These are phyloP conservation scores for Alternaria postmessia DNA, from an alignment of 2,329 filamentous ascomycete genomes.

Conservation along the genomic window DNA sequence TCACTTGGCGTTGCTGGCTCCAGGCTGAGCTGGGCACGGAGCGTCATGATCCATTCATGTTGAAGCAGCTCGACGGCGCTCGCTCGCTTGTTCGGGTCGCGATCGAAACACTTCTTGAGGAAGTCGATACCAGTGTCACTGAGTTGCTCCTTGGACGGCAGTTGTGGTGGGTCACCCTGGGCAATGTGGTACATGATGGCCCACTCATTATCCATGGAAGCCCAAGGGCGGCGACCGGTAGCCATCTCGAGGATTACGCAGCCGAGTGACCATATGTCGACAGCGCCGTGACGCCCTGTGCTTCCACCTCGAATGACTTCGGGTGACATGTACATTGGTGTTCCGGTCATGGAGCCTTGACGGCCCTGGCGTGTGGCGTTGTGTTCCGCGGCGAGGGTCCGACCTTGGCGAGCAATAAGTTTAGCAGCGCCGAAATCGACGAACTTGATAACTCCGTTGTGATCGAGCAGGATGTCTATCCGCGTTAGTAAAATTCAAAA, in stretches of 20 bases:
- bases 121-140: conserved; percentile 88
- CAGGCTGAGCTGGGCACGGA: conserved; percentile 56
- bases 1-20: conserved; percentile 57
- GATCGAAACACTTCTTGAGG: conserved; percentile 82
- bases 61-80: conserved; percentile 89
- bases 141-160: conserved; percentile 83
- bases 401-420: conserved; percentile 91
- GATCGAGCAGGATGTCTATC: conserved; percentile 86
- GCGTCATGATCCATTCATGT: conserved; percentile 81
- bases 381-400: conserved; percentile 76
- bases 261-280: conserved; percentile 95
- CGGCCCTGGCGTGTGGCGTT: conserved; percentile 57
- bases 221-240: conserved; percentile 92
- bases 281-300: conserved; percentile 78
- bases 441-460: conserved; percentile 98
- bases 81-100: conserved; percentile 79
- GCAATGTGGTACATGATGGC: conserved; percentile 99
- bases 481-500: not conserved
- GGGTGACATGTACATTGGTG: conserved; percentile 99
- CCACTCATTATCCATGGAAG: conserved; percentile 97
- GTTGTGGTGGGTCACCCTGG: conserved; percentile 88
- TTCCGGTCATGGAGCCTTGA: conserved; percentile 95
- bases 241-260: conserved; percentile 99
- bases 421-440: conserved; percentile 98
- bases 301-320: conserved; percentile 91